Conservation (phyloP, 352 stramenopile species). For the Aphanomyces euteiches region DNA sequence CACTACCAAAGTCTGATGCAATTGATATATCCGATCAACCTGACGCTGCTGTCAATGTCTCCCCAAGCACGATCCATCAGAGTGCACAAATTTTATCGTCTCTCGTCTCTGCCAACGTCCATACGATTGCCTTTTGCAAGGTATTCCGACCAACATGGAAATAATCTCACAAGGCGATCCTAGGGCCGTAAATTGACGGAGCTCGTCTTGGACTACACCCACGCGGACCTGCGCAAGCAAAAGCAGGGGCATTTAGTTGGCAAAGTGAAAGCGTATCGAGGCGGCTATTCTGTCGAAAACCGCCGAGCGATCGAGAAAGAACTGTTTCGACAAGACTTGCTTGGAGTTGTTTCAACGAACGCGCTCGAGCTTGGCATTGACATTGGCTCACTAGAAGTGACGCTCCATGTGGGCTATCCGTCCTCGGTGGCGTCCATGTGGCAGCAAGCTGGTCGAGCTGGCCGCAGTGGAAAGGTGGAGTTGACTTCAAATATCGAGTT, state of each 20-base stretch:
- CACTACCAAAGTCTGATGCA: too few species aligned
- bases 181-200: constrained; percentile 90
- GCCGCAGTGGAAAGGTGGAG: constrained; percentile 54
- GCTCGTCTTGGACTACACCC: constrained; percentile 85
- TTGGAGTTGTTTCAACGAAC: constrained; percentile 94
- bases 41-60: constrained; percentile 31
- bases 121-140: constrained; percentile 95
- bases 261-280: constrained; percentile 92
- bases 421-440: constrained; percentile 90
- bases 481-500: not conserved
- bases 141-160: constrained; percentile 26
- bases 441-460: constrained; percentile 95
- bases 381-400: constrained; percentile 91
- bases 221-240: constrained; percentile 53
- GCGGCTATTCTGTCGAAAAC: constrained; percentile 91
- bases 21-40: not conserved
- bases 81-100: constrained; percentile 89
- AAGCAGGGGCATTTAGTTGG: constrained; percentile 44
- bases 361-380: constrained; percentile 98
- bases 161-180: not conserved
- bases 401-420: constrained; percentile 94
- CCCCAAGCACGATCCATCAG: constrained; percentile 80
- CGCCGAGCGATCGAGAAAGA: constrained; percentile 91
- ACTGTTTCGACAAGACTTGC: constrained; percentile 93
- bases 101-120: constrained; percentile 84